Evolutionary conservation across 352 stramenopile genomes (phyloP).

Genomic region (Globisporangium recalcitrans): DNA sequence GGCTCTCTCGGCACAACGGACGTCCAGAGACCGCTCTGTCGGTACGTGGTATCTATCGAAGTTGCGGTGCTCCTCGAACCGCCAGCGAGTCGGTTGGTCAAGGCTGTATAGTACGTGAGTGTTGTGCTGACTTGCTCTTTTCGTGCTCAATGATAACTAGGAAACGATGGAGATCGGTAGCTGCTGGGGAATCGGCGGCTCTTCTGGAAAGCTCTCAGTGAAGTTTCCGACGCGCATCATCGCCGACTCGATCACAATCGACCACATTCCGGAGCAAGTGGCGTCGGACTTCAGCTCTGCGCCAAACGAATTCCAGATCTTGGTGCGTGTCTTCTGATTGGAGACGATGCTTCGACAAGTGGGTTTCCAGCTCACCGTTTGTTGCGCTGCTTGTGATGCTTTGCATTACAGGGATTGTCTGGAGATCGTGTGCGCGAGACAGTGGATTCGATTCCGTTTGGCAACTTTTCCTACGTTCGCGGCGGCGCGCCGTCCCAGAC

Average conservation of each 20-base stretch:
- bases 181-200: slow-evolving; percentile 67
- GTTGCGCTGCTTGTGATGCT: neutral
- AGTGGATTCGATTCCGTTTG: slow-evolving; percentile 52
- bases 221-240: slow-evolving; percentile 66
- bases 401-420: slow-evolving; percentile 34
- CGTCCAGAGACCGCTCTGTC: slow-evolving; percentile 74
- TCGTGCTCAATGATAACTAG: slow-evolving; percentile 24
- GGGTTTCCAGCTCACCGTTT: neutral
- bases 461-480: slow-evolving; percentile 68
- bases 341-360: neutral
- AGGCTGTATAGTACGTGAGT: neutral
- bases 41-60: slow-evolving; percentile 25
- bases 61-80: neutral
- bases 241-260: slow-evolving; percentile 62
- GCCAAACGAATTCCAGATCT: slow-evolving; percentile 54
- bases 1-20: slow-evolving; percentile 70
- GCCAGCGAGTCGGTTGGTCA: neutral
- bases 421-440: slow-evolving; percentile 34
- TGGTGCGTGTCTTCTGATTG: slow-evolving; percentile 27
- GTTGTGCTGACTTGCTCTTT: neutral
- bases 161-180: slow-evolving; percentile 83
- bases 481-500: slow-evolving; percentile 52
- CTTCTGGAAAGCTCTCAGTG: slow-evolving; percentile 63
- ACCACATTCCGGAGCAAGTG: slow-evolving; percentile 72
- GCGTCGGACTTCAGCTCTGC: slow-evolving; percentile 68